Conservation (phyloP, 1,284 basidiomycete genomes). For the Xerocomus subilludens region DNA sequence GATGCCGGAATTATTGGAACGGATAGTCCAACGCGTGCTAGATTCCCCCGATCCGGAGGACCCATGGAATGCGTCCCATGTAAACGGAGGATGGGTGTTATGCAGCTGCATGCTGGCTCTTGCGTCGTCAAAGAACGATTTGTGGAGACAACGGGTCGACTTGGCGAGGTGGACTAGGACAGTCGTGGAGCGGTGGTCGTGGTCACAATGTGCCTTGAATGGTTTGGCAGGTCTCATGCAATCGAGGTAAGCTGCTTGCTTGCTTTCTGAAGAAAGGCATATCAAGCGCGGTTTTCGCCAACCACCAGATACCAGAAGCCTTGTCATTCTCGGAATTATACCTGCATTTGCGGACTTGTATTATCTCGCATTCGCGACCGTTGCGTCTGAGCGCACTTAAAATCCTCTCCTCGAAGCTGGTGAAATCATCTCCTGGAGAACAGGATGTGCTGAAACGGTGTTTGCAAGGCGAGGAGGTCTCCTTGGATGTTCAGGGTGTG, state of each 20-base stretch:
- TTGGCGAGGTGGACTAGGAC: conserved; percentile 60
- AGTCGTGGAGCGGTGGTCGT: conserved; percentile 66
- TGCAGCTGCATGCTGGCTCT: conserved; percentile 63
- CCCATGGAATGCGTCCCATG: conserved; percentile 54
- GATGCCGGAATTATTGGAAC: conserved; percentile 60
- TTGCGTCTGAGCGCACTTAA: conserved; percentile 68
- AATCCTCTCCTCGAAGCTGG: conserved; percentile 62
- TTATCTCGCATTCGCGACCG: conserved; percentile 70
- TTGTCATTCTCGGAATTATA: conserved; percentile 62
- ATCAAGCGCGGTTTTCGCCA: conserved; percentile 18
- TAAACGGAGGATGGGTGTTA: conserved; percentile 66
- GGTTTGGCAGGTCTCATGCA: conserved; percentile 65
- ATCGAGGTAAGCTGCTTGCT: conserved; percentile 56
- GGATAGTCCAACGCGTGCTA: conserved; percentile 62
- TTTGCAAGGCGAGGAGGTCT: conserved; percentile 77
- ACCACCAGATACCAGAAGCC: conserved; percentile 40
- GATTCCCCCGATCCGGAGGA: conserved; percentile 50
- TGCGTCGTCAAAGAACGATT: conserved; percentile 49
- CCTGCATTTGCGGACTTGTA: conserved; percentile 56
- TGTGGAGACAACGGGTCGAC: conserved; percentile 61
- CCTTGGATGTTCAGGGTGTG: conserved; percentile 80
- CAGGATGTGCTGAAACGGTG: conserved; percentile 73
- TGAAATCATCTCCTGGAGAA: conserved; percentile 58
- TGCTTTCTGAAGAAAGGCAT: not conserved
- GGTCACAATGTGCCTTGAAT: conserved; percentile 67